Evolutionary conservation across 371 early-diverging fungal genomes (phyloP), one percentile per base, ranked within the genome.

Genomic region (Mortierella sp.): DNA sequence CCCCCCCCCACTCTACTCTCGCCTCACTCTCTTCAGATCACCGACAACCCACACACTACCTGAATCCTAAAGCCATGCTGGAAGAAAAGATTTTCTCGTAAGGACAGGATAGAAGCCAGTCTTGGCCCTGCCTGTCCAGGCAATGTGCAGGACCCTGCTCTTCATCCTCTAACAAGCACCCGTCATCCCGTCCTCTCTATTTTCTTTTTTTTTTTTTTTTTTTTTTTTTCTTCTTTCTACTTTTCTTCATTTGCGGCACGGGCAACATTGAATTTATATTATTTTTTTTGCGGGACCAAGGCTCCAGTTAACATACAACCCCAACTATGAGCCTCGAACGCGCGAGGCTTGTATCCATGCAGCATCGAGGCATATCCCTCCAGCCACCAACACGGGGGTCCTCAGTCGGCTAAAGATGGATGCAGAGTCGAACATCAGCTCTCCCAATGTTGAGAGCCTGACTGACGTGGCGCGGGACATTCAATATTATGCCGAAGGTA

Each of bases 401-500:
- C 37, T 77, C 16, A 63, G 53, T 19, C 68, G 72, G 15, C 47
- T 57, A n/a, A 68, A 47, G 45, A 44, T 61, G 62, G 62, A 68
- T 26, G 44, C 61, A 28, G 29, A 30, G 9, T 14, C 47, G 6
- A 14, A 29, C 28, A 16, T 46, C 21, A 26, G 15, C 16, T 19
- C 47, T 21, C 62, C 77, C 19, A 53, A 61, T 65, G 47, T 77
- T 21, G 77, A 77, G 52, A 51, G 60, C 19, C 47, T 77, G 55
- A 72, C 77, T 1, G 77, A 68, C 50, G 77, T 77, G 0, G 64
- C 68, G 9, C 60, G 77, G 19, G 77, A 77, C 44, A 68, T 77
- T 25, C 77, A 77, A 23, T 77, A 77, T 12, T 77, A 72, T 56
- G 77, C 77, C 0, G 72, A 77, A 65, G 77, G 77, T 77, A 47